Conservation (phyloP, 2,329 filamentous ascomycete genomes). For the Fusarium compactum region DNA sequence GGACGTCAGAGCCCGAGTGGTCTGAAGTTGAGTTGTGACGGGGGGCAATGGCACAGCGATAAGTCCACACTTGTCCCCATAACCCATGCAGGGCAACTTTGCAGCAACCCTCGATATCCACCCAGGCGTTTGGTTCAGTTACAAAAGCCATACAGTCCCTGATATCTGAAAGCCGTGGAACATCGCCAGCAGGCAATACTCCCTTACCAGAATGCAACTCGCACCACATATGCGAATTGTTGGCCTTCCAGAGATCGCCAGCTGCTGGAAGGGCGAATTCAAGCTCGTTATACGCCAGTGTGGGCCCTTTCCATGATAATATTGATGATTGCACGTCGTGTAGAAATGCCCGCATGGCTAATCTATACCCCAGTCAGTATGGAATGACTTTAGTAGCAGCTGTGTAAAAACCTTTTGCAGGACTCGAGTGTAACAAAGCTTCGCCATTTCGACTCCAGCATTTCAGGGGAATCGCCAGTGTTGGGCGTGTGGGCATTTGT, state of each 20-base stretch:
- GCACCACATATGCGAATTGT: conserved; percentile 36
- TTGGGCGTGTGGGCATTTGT: conserved; percentile 26
- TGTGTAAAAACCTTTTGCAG: conserved; percentile 37
- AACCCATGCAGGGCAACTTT: conserved; percentile 38
- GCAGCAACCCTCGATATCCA: conserved; percentile 39
- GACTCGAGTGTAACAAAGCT: conserved; percentile 38
- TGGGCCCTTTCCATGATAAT: conserved; percentile 37
- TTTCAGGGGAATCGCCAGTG: conserved; percentile 28
- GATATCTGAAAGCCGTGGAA: conserved; percentile 38
- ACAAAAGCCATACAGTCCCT: conserved; percentile 32
- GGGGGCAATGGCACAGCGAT: conserved; percentile 39
- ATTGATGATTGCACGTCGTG: conserved; percentile 44
- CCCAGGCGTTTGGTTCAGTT: conserved; percentile 31
- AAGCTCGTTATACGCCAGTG: conserved; percentile 43
- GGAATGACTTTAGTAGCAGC: neutral
- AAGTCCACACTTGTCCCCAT: conserved; percentile 45
- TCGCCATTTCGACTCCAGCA: conserved; percentile 41
- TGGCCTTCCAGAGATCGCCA: conserved; percentile 41
- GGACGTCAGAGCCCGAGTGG: conserved; percentile 17
- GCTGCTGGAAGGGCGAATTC: conserved; percentile 38
- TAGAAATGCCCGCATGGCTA: conserved; percentile 42
- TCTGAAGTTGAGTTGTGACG: conserved; percentile 10
- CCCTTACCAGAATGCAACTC: conserved; percentile 34
- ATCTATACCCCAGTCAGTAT: conserved; percentile 33
- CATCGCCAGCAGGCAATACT: conserved; percentile 9